These are phyloP conservation scores for Fusarium sp. DNA, from an alignment of 2,329 filamentous ascomycete genomes.

Conservation along the genomic window DNA sequence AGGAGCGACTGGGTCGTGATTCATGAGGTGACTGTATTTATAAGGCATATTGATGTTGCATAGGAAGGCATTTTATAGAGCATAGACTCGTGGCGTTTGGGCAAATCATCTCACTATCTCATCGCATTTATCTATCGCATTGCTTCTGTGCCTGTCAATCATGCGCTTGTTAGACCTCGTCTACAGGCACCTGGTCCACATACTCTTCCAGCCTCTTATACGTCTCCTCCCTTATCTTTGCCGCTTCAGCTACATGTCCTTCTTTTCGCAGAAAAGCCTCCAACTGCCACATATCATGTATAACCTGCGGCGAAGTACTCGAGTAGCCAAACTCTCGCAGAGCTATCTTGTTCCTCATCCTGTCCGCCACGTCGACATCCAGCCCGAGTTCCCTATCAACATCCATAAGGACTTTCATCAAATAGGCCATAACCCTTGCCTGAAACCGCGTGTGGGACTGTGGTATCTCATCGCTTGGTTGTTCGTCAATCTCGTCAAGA, in stretches of 20 bases:
- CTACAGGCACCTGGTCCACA: neutral
- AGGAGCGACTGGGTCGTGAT: slow-evolving; percentile 81
- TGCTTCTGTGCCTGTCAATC: neutral
- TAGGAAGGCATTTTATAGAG: slow-evolving; percentile 24
- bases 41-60: slow-evolving; percentile 20
- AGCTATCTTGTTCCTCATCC: neutral
- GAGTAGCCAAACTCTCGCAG: slow-evolving; percentile 19
- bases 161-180: neutral
- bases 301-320: neutral
- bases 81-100: slow-evolving; percentile 34
- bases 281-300: slow-evolving; percentile 17
- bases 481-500: neutral
- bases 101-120: neutral
- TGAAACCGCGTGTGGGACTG: neutral
- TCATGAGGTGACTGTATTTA: slow-evolving; percentile 47
- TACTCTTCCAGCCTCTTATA: slow-evolving; percentile 16
- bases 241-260: neutral
- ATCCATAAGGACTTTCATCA: slow-evolving; percentile 9
- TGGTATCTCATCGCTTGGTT: neutral
- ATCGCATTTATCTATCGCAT: neutral
- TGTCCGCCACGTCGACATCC: slow-evolving; percentile 5
- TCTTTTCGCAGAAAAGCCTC: neutral
- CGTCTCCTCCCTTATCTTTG: neutral
- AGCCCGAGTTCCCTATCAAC: slow-evolving; percentile 2
- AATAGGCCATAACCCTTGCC: slow-evolving; percentile 6